Evolutionary conservation across 768 basidiomycete species (phyloP).

Genomic region (Rhodotorula taiwanensis): DNA sequence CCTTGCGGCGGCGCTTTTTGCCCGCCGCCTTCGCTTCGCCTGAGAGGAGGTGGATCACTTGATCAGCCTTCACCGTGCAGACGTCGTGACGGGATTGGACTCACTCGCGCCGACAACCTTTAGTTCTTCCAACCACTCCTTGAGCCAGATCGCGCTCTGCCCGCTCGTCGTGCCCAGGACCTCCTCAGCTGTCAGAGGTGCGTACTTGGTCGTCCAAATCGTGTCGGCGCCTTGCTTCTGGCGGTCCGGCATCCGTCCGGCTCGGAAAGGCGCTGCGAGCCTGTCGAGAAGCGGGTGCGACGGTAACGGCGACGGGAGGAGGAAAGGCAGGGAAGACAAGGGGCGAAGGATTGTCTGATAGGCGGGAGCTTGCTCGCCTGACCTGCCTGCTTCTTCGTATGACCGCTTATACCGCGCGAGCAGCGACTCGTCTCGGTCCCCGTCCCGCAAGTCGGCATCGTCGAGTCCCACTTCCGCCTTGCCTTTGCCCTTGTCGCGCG

Average conservation of each 20-base stretch:
- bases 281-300: slow-evolving; percentile 27
- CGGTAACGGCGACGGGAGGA: background rate
- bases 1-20: slow-evolving; percentile 16
- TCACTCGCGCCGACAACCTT: slow-evolving; percentile 4
- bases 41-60: too few relatives aligned
- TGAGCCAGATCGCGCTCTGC: slow-evolving; percentile 59
- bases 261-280: slow-evolving; percentile 4
- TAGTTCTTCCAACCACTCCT: slow-evolving; percentile 71
- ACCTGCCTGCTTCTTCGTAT: too few relatives aligned
- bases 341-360: background rate
- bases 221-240: slow-evolving; percentile 43
- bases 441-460: too few relatives aligned
- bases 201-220: slow-evolving; percentile 69
- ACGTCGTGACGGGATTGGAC: background rate
- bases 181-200: slow-evolving; percentile 63
- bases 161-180: slow-evolving; percentile 66
- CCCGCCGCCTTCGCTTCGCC: background rate
- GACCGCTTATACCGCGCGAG: background rate
- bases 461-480: background rate
- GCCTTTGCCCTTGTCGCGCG: background rate
- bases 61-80: background rate
- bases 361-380: background rate
- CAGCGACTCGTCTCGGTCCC: too few relatives aligned
- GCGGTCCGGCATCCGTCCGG: background rate
- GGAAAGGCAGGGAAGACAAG: background rate